Percentiles rank a stretch among this genome's conserved stretches.
Conservation (phyloP, 805 yeast genomes). For the Candida bentonensis region DNA sequence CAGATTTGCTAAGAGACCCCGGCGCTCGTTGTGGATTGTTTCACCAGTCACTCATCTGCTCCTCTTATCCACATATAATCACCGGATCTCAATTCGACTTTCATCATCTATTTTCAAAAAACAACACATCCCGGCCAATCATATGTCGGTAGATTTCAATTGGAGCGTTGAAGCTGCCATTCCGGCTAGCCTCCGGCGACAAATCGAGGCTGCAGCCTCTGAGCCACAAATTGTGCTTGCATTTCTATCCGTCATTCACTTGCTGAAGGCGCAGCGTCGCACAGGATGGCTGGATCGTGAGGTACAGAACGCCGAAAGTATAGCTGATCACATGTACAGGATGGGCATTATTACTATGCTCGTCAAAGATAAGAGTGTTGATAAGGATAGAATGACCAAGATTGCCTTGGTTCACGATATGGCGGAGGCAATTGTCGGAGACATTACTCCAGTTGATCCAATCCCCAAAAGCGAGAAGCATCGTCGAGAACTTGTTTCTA, state of each 20-base stretch:
- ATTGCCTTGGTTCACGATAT: conserved; percentile 88
- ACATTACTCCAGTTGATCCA: conserved; percentile 71
- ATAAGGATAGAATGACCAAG: conserved; percentile 59
- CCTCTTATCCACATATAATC: too few species aligned
- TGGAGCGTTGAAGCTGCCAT: conserved; percentile 47
- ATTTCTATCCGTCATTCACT: conserved; percentile 53
- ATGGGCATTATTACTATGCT: conserved; percentile 76
- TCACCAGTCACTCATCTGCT: too few species aligned
- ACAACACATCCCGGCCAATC: too few species aligned
- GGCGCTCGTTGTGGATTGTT: too few species aligned
- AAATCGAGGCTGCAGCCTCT: conserved; percentile 18
- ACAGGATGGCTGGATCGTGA: conserved; percentile 89
- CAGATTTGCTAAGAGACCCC: too few species aligned
- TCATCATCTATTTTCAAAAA: too few species aligned
- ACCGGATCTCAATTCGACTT: too few species aligned
- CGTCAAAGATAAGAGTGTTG: conserved; percentile 36
- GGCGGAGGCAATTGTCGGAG: conserved; percentile 91
- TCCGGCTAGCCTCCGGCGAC: conserved; percentile 30
- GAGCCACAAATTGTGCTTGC: conserved; percentile 20
- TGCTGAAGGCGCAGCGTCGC: conserved; percentile 65
- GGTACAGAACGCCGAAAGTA: conserved; percentile 45
- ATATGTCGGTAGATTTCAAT: too few species aligned
- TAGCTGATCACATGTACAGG: conserved; percentile 92
- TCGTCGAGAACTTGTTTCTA: conserved; percentile 62
- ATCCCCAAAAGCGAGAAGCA: conserved; percentile 72